Percentiles rank a stretch among this genome's conserved stretches.
Evolutionary conservation across 176 grass and related monocot genomes (phyloP).

Genomic region (Triticum urartu): DNA sequence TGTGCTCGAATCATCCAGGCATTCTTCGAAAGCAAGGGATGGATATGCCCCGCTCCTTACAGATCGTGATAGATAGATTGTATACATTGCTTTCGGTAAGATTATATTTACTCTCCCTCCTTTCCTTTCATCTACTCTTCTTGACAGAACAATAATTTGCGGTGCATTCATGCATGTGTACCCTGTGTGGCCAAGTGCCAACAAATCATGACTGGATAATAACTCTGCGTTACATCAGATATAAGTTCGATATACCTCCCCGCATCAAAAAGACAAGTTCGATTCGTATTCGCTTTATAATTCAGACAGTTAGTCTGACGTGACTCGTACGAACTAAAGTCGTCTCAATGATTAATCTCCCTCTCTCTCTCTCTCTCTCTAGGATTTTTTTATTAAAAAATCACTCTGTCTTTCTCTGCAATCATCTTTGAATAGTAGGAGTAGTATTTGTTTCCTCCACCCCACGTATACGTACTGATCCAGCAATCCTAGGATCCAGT

Average conservation of each 20-base stretch:
- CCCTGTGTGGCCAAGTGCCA: neutral
- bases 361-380: neutral
- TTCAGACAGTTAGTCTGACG: neutral
- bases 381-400: neutral
- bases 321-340: neutral
- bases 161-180: neutral
- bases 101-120: neutral
- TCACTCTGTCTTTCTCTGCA: neutral
- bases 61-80: neutral
- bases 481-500: neutral
- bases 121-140: neutral
- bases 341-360: neutral
- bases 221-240: neutral
- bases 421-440: neutral
- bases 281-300: neutral
- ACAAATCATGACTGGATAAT: neutral
- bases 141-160: neutral
- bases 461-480: neutral
- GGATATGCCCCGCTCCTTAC: neutral
- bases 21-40: neutral
- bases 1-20: neutral
- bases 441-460: neutral
- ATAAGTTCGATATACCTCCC: neutral
- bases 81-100: neutral
- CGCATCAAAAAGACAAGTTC: neutral